Conservation (phyloP, 495 filamentous ascomycete species). For the Penicillium roqueforti region DNA sequence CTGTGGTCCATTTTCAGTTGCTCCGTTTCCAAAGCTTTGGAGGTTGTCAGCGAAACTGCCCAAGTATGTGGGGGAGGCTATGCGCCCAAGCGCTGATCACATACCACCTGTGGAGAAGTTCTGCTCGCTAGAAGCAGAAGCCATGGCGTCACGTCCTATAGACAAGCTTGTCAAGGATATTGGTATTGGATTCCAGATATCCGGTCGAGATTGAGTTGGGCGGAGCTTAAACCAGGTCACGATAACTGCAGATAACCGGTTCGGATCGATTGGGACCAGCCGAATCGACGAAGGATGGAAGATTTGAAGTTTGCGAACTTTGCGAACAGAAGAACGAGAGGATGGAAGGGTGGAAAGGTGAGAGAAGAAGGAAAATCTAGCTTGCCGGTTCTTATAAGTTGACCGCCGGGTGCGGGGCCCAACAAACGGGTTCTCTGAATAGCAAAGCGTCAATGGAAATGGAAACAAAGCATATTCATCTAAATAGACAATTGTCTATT, state of each 20-base stretch:
- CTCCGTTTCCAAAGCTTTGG: not conserved
- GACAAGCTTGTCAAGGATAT: not conserved
- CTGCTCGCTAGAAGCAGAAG: conserved; percentile 11
- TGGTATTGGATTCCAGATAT: conserved; percentile 4
- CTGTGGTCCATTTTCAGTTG: not conserved
- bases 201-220: not conserved
- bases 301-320: not conserved
- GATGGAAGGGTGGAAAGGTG: not conserved
- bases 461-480: not conserved
- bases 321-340: not conserved
- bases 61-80: not conserved
- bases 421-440: not conserved
- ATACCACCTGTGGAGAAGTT: conserved; percentile 11
- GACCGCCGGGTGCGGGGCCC: conserved; percentile 12
- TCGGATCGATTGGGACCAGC: conserved; percentile 7
- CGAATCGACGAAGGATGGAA: conserved; percentile 5
- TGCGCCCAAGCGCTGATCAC: conserved; percentile 8
- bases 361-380: not conserved
- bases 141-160: conserved; percentile 7
- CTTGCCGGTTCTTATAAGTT: not conserved
- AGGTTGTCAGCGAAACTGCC: not conserved
- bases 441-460: not conserved
- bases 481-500: not conserved
- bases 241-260: not conserved
- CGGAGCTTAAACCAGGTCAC: not conserved